These are phyloP conservation scores for Colletotrichum abscissum DNA, from an alignment of 2,329 filamentous ascomycete genomes.

Conservation along the genomic window DNA sequence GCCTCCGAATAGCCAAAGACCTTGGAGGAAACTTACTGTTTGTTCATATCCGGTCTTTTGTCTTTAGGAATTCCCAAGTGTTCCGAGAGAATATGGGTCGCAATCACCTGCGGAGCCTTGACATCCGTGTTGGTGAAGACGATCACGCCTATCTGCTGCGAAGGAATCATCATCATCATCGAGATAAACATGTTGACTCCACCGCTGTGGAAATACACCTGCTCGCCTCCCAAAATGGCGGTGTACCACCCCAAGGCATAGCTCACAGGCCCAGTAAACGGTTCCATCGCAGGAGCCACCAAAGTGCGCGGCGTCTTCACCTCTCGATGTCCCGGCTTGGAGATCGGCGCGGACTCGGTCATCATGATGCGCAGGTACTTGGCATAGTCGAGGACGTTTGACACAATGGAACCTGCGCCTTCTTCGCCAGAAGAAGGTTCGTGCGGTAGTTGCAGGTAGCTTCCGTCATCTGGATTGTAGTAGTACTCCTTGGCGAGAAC, in stretches of 20 bases:
- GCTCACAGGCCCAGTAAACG: conserved; percentile 37
- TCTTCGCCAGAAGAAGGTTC: conserved; percentile 45
- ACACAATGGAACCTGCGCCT: conserved; percentile 57
- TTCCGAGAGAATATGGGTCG: conserved; percentile 45
- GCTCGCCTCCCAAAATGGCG: conserved; percentile 40
- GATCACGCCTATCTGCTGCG: conserved; percentile 45
- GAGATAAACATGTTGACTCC: conserved; percentile 42
- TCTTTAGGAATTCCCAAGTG: conserved; percentile 39
- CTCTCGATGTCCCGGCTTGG: conserved; percentile 39
- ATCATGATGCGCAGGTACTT: conserved; percentile 48
- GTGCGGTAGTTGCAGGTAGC: conserved; percentile 40
- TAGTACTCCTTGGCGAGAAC: conserved; percentile 55
- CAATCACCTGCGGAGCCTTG: conserved; percentile 36
- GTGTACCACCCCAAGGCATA: conserved; percentile 47
- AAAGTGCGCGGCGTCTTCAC: conserved; percentile 44
- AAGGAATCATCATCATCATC: conserved; percentile 47
- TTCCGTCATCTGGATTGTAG: conserved; percentile 45
- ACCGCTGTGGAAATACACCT: conserved; percentile 45
- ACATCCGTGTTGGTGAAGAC: conserved; percentile 42
- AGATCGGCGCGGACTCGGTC: conserved; percentile 41
- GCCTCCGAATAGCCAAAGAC: background rate
- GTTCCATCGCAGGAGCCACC: conserved; percentile 9
- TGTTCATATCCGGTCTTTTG: conserved; percentile 35
- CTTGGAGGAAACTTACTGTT: conserved; percentile 17
- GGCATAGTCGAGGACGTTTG: conserved; percentile 51